A percentile compares a stretch with the other conserved stretches of the same genome.
Evolutionary conservation across 495 filamentous ascomycete genomes (phyloP).

Genomic region (Peziza echinospora): DNA sequence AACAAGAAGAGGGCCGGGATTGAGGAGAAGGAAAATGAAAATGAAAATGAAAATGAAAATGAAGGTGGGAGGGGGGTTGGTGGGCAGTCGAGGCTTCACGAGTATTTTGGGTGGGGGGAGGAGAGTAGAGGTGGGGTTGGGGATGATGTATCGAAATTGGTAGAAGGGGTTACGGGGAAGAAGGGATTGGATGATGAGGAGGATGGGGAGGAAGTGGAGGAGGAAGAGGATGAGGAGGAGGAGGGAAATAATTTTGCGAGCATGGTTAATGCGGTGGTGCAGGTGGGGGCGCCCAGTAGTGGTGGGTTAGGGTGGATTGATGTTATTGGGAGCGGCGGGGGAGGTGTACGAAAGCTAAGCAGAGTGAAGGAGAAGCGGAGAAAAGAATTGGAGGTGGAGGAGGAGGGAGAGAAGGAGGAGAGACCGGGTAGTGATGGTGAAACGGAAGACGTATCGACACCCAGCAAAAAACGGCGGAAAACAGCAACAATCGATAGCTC

Average conservation of each 20-base stretch:
- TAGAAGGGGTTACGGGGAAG: background rate
- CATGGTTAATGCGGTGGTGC: too few species aligned
- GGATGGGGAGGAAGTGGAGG: background rate
- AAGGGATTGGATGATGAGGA: background rate
- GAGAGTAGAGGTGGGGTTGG: background rate
- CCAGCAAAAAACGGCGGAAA: too few species aligned
- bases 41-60: background rate
- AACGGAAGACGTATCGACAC: too few species aligned
- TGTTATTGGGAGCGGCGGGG: too few species aligned
- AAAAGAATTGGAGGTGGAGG: background rate
- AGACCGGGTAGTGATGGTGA: background rate
- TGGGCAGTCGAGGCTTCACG: background rate
- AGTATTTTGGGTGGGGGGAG: background rate
- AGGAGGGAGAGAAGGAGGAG: background rate
- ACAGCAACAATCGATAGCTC: too few species aligned
- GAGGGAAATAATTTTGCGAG: too few species aligned
- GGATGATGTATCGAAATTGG: too few species aligned
- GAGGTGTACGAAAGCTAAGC: too few species aligned
- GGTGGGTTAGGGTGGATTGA: too few species aligned
- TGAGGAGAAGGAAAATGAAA: background rate
- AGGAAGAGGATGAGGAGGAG: background rate
- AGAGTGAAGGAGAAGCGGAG: background rate
- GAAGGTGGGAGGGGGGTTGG: background rate
- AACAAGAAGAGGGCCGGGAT: too few species aligned
- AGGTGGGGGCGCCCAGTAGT: too few species aligned